Conservation (phyloP, 805 yeast species). For the Myxozyma melibiosi region DNA sequence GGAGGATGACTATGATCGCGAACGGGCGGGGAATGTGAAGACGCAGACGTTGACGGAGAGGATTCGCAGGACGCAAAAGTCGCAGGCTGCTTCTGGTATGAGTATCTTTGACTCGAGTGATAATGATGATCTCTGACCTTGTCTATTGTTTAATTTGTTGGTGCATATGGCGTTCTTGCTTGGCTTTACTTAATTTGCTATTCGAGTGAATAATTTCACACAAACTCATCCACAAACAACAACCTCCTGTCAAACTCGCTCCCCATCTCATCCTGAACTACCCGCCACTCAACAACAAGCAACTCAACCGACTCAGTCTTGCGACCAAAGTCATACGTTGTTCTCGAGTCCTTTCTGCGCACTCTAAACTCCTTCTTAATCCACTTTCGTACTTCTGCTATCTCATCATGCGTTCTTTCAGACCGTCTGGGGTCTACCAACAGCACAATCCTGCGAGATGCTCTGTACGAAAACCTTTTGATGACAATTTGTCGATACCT, state of each 20-base stretch:
- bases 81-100: not conserved
- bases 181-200: not conserved
- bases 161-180: not conserved
- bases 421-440: not conserved
- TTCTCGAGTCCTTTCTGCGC: not conserved
- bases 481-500: too few species aligned
- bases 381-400: not conserved
- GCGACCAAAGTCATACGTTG: not conserved
- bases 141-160: not conserved
- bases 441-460: not conserved
- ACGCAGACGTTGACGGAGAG: not conserved
- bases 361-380: not conserved
- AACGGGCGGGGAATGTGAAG: not conserved
- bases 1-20: not conserved
- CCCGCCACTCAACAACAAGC: not conserved
- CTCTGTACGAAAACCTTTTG: not conserved
- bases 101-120: not conserved
- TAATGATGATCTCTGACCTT: too few species aligned
- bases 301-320: too few species aligned
- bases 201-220: too few species aligned
- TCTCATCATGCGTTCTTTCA: not conserved
- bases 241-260: not conserved
- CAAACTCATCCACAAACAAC: not conserved
- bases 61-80: not conserved
- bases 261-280: not conserved